phyloP scores from a whole-genome alignment of 2,329 filamentous ascomycete genomes.

The Botrytis galanthina region DNA sequence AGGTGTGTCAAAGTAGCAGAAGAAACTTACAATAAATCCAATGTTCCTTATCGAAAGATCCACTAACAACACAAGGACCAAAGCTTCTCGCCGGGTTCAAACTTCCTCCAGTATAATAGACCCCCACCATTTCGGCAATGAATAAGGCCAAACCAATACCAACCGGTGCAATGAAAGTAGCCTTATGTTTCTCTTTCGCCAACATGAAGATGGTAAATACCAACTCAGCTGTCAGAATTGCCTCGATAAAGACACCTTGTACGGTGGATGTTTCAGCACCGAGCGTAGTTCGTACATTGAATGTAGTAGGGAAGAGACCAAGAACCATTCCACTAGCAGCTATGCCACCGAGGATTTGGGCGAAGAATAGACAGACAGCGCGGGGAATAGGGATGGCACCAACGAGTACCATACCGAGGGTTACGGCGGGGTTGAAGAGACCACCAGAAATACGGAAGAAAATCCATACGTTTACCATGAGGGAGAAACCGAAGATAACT shows the following conservation, averaged over 20 bases:
- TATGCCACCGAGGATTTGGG: constrained; percentile 41
- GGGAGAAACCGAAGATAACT: constrained; percentile 39
- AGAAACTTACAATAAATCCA: constrained; percentile 45
- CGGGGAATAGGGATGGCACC: constrained; percentile 39
- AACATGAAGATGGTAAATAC: constrained; percentile 52
- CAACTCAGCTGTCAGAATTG: constrained; percentile 47
- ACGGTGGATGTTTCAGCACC: constrained; percentile 41
- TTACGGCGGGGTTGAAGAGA: constrained; percentile 51
- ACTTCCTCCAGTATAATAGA: constrained; percentile 49
- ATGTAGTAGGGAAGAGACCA: constrained; percentile 41
- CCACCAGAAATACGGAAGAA: constrained; percentile 53
- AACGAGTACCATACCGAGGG: constrained; percentile 41
- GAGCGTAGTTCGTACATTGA: constrained; percentile 46
- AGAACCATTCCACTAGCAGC: constrained; percentile 41
- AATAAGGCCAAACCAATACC: constrained; percentile 49
- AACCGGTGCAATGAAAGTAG: constrained; percentile 48
- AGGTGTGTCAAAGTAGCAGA: not conserved
- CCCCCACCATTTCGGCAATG: constrained; percentile 47
- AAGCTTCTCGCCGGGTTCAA: constrained; percentile 50
- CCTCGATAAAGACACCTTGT: constrained; percentile 51
- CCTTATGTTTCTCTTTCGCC: constrained; percentile 49
- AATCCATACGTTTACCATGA: constrained; percentile 55
- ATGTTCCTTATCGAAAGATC: constrained; percentile 44
- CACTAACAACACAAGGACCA: constrained; percentile 47
- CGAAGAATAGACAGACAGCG: constrained; percentile 37